Evolutionary conservation across 768 basidiomycete genomes (phyloP), one percentile per base, ranked within the genome.

Genomic region (Paxillus involutus): DNA sequence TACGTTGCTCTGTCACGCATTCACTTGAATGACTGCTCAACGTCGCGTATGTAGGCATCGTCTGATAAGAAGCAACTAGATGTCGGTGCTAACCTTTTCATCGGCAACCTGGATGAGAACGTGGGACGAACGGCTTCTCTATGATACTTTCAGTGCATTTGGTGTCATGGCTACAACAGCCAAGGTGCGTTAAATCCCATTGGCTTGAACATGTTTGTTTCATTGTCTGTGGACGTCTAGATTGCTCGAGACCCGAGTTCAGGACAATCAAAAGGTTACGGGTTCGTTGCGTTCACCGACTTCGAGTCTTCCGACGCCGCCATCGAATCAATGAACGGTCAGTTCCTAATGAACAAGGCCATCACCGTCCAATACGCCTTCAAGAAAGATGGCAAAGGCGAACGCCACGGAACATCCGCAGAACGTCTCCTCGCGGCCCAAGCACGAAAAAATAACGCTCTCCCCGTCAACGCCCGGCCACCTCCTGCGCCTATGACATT

Each of bases 371-470:
- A 98, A 68, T 99, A 97, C 69, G 96, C 97, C 2, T 98, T 98
- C 82, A 98, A 99, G 76, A 98, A 98, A 75, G 97, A 98, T 65
- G 94, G 93, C 42, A 96, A 98, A 68, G 96, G 96, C 53, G 97
- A 99, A 71, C 84, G 97, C 5, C 97, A 98, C 65, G 97, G 97
- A 29, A 97, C 96, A 11, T 79, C 89, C 14, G 95, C 97, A n/a
- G 97, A 99, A 74, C 86, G 97, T 53, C 83, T 98, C 33, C 83
- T 99, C 62, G 94, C 95, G 3, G 85, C 94, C 2, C 95, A 98
- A 71, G 97, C 96, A 44, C 83, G 92, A 60, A 97, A 96, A 74
- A 94, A 96, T 73, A 94, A 95, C 60, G 92, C 91, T 3, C 76
- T 94, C 5, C 92, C 92, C 6, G 83, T 89, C 54, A 78, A 81